Conservation (phyloP, 139 green algal genomes). For the Chlamydomonas incerta region DNA sequence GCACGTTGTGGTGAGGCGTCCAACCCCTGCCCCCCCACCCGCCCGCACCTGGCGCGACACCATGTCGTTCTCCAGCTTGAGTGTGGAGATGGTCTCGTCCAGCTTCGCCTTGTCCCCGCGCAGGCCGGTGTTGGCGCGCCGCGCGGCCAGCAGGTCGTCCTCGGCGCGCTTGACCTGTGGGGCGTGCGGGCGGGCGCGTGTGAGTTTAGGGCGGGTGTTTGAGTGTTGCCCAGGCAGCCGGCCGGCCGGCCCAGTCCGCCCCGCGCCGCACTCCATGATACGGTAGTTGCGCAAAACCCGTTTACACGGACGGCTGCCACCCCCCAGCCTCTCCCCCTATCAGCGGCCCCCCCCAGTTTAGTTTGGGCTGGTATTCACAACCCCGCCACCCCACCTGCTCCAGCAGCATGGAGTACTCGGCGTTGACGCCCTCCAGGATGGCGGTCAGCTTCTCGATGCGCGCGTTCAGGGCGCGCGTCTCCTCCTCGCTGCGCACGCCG, state of each 20-base stretch:
- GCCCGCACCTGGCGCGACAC: constrained; percentile 45
- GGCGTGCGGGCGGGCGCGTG: not conserved
- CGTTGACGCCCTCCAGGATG: constrained; percentile 68
- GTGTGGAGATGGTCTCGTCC: constrained; percentile 67
- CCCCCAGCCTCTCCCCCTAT: no score
- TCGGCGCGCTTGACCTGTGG: constrained; percentile 79
- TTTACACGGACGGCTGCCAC: no score
- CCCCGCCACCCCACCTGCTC: constrained; percentile 62
- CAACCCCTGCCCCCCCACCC: no score
- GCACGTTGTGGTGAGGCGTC: no score
- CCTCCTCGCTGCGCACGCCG: constrained; percentile 83
- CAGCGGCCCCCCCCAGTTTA: no score
- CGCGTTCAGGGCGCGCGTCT: constrained; percentile 78
- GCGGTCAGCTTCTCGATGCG: constrained; percentile 73
- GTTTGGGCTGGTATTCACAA: no score
- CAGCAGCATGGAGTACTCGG: constrained; percentile 78
- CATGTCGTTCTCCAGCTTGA: constrained; percentile 80
- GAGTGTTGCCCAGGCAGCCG: no score
- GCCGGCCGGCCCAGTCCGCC: no score
- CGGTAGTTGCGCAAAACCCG: no score
- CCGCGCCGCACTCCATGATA: no score
- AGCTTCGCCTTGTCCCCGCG: constrained; percentile 56
- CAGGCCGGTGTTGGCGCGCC: constrained; percentile 47
- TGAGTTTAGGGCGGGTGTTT: no score
- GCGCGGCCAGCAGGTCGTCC: constrained; percentile 73